A percentile compares a stretch with the other conserved stretches of the same genome.
Evolutionary conservation across 106 monocot genomes (phyloP).

Genomic region (Xerophyta viscosa): DNA sequence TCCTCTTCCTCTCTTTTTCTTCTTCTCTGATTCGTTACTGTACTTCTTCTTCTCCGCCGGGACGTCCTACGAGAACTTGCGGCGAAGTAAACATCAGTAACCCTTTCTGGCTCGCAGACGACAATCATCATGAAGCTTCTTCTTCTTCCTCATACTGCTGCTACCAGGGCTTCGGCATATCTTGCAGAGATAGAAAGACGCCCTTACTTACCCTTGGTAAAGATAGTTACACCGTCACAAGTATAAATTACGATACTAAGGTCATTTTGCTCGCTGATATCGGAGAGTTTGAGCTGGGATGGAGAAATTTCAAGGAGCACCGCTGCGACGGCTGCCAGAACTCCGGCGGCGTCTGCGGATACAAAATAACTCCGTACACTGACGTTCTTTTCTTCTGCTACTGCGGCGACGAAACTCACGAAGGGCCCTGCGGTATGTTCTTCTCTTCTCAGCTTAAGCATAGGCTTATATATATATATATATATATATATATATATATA

Average conservation of each 20-base stretch:
- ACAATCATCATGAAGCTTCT: neutral
- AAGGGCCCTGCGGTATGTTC: neutral
- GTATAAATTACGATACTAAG: neutral
- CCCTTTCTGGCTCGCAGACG: slow-evolving; percentile 6
- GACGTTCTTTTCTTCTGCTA: neutral
- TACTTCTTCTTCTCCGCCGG: neutral
- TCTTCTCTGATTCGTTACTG: neutral
- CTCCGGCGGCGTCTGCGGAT: slow-evolving; percentile 1
- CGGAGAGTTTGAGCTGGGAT: slow-evolving; percentile 1
- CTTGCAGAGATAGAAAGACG: neutral
- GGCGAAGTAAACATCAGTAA: slow-evolving; percentile 5
- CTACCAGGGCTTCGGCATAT: slow-evolving; percentile 3
- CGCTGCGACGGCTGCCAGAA: neutral
- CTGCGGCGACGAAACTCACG: neutral
- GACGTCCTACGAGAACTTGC: neutral
- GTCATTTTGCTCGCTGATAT: slow-evolving; percentile 7
- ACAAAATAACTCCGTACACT: neutral
- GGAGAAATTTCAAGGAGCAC: neutral
- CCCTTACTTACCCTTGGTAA: neutral
- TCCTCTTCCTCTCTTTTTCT: neutral
- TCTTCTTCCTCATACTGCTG: slow-evolving; percentile 10
- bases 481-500: too few species aligned
- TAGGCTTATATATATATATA: too few species aligned
- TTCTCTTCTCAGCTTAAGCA: too few species aligned
- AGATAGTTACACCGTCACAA: slow-evolving; percentile 3